A percentile compares a stretch with the other conserved stretches of the same genome.
Evolutionary conservation across 2,329 filamentous ascomycete genomes (phyloP).

Genomic region (Hypoxylon sp.): DNA sequence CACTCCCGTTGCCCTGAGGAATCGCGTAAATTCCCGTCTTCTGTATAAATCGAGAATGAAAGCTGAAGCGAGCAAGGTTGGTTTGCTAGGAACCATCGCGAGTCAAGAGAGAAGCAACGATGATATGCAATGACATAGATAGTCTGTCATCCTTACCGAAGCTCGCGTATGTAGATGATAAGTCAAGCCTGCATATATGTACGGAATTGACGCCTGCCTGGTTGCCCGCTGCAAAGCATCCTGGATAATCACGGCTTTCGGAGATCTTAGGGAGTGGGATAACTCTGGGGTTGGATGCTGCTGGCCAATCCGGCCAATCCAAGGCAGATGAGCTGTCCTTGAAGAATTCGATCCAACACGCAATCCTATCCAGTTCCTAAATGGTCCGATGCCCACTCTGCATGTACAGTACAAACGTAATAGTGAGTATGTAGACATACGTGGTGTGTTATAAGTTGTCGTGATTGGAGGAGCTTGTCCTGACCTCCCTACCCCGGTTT

Average conservation of each 20-base stretch:
- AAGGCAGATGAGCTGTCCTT: conserved; percentile 20
- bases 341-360: conserved; percentile 21
- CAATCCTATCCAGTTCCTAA: conserved; percentile 32
- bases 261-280: conserved; percentile 37
- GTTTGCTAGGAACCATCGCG: conserved; percentile 23
- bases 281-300: conserved; percentile 23
- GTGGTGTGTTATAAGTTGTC: conserved; percentile 21
- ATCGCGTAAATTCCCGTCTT: conserved; percentile 13
- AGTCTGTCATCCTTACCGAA: conserved; percentile 42
- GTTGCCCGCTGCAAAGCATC: conserved; percentile 32
- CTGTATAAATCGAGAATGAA: conserved; percentile 12
- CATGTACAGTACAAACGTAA: conserved; percentile 37
- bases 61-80: neutral
- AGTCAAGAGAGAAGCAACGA: conserved; percentile 26
- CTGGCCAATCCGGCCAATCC: conserved; percentile 32
- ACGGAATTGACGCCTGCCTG: conserved; percentile 30
- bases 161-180: conserved; percentile 34
- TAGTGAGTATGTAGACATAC: conserved; percentile 23
- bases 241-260: conserved; percentile 34
- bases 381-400: conserved; percentile 33
- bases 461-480: conserved; percentile 36
- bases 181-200: conserved; percentile 37
- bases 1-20: conserved; percentile 15
- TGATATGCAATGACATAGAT: conserved; percentile 38
- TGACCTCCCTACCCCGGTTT: conserved; percentile 28